Evolutionary conservation across 805 yeast genomes (phyloP).

Genomic region (Sporopachydermia lactativora): DNA sequence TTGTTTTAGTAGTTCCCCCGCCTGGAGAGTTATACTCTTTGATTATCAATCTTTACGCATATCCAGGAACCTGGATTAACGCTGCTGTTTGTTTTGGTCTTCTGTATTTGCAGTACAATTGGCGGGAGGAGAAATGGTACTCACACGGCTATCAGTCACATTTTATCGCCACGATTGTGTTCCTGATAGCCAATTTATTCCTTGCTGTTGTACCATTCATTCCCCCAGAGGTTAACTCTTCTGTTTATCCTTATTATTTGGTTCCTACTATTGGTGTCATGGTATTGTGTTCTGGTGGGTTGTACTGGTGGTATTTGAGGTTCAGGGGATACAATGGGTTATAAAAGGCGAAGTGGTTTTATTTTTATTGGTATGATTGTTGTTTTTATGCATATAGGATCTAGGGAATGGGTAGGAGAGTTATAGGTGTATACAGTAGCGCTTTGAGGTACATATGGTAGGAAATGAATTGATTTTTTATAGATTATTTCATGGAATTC

Average conservation of each 20-base stretch:
- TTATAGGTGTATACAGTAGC: too few species aligned
- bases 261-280: slow-evolving; percentile 40
- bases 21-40: slow-evolving; percentile 51
- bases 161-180: slow-evolving; percentile 20
- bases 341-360: too few species aligned
- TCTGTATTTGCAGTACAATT: slow-evolving; percentile 32
- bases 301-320: slow-evolving; percentile 21
- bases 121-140: slow-evolving; percentile 25
- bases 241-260: slow-evolving; percentile 38
- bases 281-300: slow-evolving; percentile 28
- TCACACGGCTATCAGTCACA: slow-evolving; percentile 14
- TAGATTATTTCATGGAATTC: too few species aligned
- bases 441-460: too few species aligned
- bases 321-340: too few species aligned
- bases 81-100: slow-evolving; percentile 37
- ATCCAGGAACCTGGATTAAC: slow-evolving; percentile 50
- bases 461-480: too few species aligned
- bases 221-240: slow-evolving; percentile 26
- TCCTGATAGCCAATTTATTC: slow-evolving; percentile 32
- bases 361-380: too few species aligned
- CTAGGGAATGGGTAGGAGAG: too few species aligned
- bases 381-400: too few species aligned
- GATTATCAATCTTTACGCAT: slow-evolving; percentile 45
- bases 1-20: slow-evolving; percentile 43
- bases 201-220: slow-evolving; percentile 42